Percentiles rank a stretch among this genome's conserved stretches.
phyloP scores from a whole-genome alignment of 1,284 basidiomycete genomes.

The Microbotryum violaceum region DNA sequence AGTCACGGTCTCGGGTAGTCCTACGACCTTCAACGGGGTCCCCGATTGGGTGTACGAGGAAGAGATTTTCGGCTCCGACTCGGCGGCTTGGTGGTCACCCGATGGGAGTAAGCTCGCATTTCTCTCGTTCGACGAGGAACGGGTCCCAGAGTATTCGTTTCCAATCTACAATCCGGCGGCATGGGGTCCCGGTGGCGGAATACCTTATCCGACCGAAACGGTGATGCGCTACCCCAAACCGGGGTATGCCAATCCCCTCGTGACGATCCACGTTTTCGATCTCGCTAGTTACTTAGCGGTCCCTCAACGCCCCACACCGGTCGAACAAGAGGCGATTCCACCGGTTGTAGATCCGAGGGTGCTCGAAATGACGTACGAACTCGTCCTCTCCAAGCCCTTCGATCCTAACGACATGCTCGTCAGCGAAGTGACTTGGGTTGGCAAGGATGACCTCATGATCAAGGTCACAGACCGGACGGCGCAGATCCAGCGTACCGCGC shows the following conservation, averaged over 20 bases:
- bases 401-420: constrained; percentile 60
- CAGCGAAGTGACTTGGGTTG: constrained; percentile 78
- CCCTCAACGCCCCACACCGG: not conserved
- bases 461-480: constrained; percentile 82
- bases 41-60: constrained; percentile 97
- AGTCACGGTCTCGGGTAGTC: constrained; percentile 72
- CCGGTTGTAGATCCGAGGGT: constrained; percentile 21
- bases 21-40: constrained; percentile 83
- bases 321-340: not conserved
- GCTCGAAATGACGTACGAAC: constrained; percentile 43
- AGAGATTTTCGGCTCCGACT: constrained; percentile 69
- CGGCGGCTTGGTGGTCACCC: constrained; percentile 85
- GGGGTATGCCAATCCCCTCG: constrained; percentile 81
- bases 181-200: constrained; percentile 56
- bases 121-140: constrained; percentile 77
- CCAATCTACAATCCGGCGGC: constrained; percentile 82
- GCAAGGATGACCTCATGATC: constrained; percentile 62
- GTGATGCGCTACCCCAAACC: constrained; percentile 87
- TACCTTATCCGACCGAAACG: constrained; percentile 66
- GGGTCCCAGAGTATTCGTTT: constrained; percentile 75
- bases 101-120: constrained; percentile 72
- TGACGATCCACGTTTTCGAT: constrained; percentile 75
- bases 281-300: constrained; percentile 40
- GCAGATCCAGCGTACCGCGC: constrained; percentile 63
- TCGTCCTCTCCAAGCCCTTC: constrained; percentile 33